phyloP scores from a whole-genome alignment of 208 protist genomes.

The Strigomonas culicis region DNA sequence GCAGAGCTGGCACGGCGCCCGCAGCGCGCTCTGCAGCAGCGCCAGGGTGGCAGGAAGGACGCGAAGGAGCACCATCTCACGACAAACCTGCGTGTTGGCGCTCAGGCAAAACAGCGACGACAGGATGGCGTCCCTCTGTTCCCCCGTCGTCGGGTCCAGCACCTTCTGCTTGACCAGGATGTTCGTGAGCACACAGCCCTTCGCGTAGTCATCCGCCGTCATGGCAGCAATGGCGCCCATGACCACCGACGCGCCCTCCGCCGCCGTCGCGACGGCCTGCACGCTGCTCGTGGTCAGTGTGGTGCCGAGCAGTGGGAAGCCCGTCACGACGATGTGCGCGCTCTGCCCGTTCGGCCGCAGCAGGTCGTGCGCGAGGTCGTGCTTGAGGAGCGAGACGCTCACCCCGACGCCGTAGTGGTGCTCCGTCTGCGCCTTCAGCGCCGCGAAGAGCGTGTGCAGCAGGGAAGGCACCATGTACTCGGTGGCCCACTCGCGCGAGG shows the following conservation, averaged over 20 bases:
- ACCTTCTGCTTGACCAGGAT: constrained; percentile 22
- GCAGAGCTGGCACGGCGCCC: constrained; percentile 21
- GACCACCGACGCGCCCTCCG: constrained; percentile 14
- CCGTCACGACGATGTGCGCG: constrained; percentile 15
- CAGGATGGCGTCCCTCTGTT: constrained; percentile 29
- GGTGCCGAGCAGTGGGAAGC: constrained; percentile 33
- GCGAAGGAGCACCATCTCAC: constrained; percentile 15
- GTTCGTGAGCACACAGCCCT: constrained; percentile 20
- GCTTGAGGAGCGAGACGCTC: constrained; percentile 24
- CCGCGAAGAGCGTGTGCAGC: no score
- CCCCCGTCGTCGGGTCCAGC: not conserved
- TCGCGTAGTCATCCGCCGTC: constrained; percentile 19
- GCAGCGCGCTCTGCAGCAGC: constrained; percentile 24
- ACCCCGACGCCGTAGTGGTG: no score
- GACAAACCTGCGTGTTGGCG: constrained; percentile 17
- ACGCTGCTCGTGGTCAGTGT: constrained; percentile 14
- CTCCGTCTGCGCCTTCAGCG: no score
- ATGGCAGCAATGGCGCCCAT: constrained; percentile 11
- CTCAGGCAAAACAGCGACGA: constrained; percentile 27
- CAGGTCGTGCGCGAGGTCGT: constrained; percentile 40
- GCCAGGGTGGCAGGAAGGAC: constrained; percentile 20
- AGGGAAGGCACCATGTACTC: no score
- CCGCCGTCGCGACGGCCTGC: constrained; percentile 10
- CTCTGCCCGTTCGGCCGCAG: constrained; percentile 12
- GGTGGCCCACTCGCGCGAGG: no score